Percentiles rank a stretch among this genome's conserved stretches.
phyloP scores from a whole-genome alignment of 2,329 filamentous ascomycete genomes.

The Coleophoma cylindrospora region DNA sequence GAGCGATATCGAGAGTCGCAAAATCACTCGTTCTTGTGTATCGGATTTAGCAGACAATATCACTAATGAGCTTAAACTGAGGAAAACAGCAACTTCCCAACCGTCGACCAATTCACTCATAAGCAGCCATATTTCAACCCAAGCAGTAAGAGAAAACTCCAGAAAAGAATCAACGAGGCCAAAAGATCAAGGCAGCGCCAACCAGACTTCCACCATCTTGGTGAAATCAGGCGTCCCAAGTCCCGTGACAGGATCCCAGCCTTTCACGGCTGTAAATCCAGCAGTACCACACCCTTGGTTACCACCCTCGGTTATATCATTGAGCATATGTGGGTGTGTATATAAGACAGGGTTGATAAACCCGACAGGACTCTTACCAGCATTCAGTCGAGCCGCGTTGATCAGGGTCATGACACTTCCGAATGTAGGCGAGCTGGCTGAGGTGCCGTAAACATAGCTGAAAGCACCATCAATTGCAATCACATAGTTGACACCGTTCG shows the following conservation, averaged over 20 bases:
- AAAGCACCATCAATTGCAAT: constrained; percentile 38
- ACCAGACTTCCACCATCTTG: neutral
- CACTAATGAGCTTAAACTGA: too few species aligned
- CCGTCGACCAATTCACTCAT: too few species aligned
- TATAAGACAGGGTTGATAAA: constrained; percentile 35
- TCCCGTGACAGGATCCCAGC: constrained; percentile 8
- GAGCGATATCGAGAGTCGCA: too few species aligned
- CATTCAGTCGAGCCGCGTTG: constrained; percentile 32
- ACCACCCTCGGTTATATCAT: constrained; percentile 21
- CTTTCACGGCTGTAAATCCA: constrained; percentile 27
- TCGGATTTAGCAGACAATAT: too few species aligned
- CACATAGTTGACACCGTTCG: constrained; percentile 38
- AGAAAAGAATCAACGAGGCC: too few species aligned
- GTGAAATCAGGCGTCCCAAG: neutral
- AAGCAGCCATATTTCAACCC: too few species aligned
- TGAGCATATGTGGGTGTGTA: constrained; percentile 21
- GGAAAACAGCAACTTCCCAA: too few species aligned
- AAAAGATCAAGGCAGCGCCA: neutral
- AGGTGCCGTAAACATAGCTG: constrained; percentile 43
- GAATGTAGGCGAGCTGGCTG: constrained; percentile 34
- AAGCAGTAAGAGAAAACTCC: too few species aligned
- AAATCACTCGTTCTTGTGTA: too few species aligned
- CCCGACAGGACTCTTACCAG: constrained; percentile 32
- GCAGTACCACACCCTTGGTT: constrained; percentile 19
- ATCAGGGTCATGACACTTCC: constrained; percentile 34